Evolutionary conservation across 2,329 filamentous ascomycete species (phyloP), one percentile per base, ranked within the genome.

Genomic region (Akanthomyces lecanii): DNA sequence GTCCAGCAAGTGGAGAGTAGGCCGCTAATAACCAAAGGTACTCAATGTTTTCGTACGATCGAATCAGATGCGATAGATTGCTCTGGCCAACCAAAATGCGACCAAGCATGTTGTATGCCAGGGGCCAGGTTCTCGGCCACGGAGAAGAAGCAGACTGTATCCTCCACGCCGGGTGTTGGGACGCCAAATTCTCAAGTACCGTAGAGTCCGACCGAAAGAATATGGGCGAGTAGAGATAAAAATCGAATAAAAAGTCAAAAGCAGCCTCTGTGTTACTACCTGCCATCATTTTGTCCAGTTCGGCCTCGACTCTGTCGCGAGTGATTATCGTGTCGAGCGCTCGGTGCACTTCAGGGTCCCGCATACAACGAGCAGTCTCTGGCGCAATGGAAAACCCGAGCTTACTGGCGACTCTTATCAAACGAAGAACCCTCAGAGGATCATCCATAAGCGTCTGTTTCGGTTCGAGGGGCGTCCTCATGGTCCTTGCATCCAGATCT

Each of bases 241-340:
- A 44, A 4, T 65, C 55, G 21, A 47, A 63, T 2, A 67, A 54
- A 10, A 42, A 57, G 42, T 62, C 30, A 28, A 67, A 64, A 14
- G 65, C 64, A 28, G 48, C 28, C 10, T 47, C 63, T 28, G 65
- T 55, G 11, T 55, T 33, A 11, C 21, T 14, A 23, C 42, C 23
- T 18, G n/a, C 44, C 63, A 67, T 65, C 61, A 67, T 67, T 30
- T 65, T 67, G 54, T 60, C 45, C 10, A 67, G 18, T 33, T 67
- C 66, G 5, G 59, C 60, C 4, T 59, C 59, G 23, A 67, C 53
- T 36, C 66, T 62, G 30, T 67, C 66, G 33, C 66, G 66, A 10
- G 62, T 65, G 6, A 67, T 65, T 10, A 66, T 66, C 6, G 53
- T 66, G 5, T 66, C 50, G 1, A 67, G 64, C 11, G 55, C 61